Evolutionary conservation across 2,329 filamentous ascomycete genomes (phyloP).

Genomic region (Pestalotiopsis sp.): DNA sequence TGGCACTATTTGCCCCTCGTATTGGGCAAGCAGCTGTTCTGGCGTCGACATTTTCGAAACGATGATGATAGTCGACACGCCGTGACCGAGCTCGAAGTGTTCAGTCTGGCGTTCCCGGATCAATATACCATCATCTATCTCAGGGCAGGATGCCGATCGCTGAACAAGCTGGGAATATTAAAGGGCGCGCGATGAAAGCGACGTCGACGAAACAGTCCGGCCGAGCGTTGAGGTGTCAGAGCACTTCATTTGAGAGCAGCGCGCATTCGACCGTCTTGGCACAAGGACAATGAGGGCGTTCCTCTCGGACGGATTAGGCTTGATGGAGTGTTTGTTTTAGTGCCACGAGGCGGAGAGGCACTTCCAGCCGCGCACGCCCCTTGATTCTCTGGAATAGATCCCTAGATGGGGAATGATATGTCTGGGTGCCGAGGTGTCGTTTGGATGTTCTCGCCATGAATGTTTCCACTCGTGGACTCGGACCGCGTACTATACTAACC

Average conservation of each 20-base stretch:
- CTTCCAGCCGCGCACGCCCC: not conserved
- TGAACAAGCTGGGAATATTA: not conserved
- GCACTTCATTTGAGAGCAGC: not conserved
- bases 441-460: not conserved
- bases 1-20: slow-evolving; percentile 47
- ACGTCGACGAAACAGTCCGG: not conserved
- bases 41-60: slow-evolving; percentile 24
- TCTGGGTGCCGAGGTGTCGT: not conserved
- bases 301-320: not conserved
- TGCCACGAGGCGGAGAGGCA: not conserved
- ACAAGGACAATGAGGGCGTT: not conserved
- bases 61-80: not conserved
- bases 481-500: not conserved
- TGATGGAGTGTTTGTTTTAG: not conserved
- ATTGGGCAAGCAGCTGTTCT: slow-evolving; percentile 38
- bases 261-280: not conserved
- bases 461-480: not conserved
- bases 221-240: not conserved
- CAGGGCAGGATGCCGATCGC: not conserved
- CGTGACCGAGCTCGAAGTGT: not conserved
- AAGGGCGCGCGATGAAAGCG: not conserved
- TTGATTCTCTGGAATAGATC: not conserved
- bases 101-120: not conserved
- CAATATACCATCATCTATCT: not conserved
- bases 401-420: not conserved